Evolutionary conservation across 2,329 filamentous ascomycete species (phyloP), one percentile per base, ranked within the genome.

Genomic region (Pestalotiopsis sp.): DNA sequence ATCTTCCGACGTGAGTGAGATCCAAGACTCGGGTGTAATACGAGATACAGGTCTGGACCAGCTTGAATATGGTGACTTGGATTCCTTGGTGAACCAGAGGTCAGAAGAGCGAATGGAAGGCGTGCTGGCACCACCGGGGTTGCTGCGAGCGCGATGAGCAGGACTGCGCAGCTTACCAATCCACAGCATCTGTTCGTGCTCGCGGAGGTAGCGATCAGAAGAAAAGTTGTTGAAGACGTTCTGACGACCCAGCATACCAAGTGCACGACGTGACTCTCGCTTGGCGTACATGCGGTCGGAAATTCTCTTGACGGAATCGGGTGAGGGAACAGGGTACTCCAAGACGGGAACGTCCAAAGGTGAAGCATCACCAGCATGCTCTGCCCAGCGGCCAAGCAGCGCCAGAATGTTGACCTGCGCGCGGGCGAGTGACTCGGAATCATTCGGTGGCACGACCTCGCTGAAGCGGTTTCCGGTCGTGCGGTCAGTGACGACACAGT

Each of bases 141-240:
- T 52, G 23, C 14, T 52, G 38, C 62, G 62, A 5, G 38, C 39
- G 20, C 62, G 62, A 39, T 65, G 36, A 11, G 62, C 62, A 12
- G 38, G 20, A 39, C 62, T 65, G 39, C 62, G 62, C 13, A 49
- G 62, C 62, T 65, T 65, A 9, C 62, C 62, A 14, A 65, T 45
- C 62, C 62, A 65, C 4, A 65, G 23, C 62, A 65, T 65, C 39
- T 65, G 62, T 20, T 65, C 62, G 39, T 65, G 62, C 39, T 65
- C 62, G 62, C 62, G 62, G 31, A 65, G 62, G 62, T 65, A 65
- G 13, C 62, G 62, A 14, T 65, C 38, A 4, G 62, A 65, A 9
- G 62, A 65, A 20, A 65, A 65, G 62, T 65, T 65, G 36, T 65
- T 65, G 38, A 65, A 39, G 11, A 65, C 62, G 39, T 65, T 65